Conservation (phyloP, 805 yeast species). For the Ogataea methanolica region DNA sequence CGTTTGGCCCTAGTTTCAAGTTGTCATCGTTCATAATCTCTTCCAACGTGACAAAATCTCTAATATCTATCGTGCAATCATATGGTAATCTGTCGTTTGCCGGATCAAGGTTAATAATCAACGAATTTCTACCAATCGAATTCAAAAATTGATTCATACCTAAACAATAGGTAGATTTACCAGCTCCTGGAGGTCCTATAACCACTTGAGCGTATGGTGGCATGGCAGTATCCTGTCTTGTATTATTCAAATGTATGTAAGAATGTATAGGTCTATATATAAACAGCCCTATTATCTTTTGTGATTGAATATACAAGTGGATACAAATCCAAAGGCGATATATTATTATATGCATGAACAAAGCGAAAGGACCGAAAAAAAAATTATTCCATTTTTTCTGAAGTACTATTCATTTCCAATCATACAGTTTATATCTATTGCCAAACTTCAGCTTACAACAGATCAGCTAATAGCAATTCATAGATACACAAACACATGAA, state of each 20-base stretch:
- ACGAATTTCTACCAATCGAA: slow-evolving; percentile 87
- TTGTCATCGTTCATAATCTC: slow-evolving; percentile 53
- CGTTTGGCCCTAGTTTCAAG: slow-evolving; percentile 59
- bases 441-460: too few species aligned
- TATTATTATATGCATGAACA: too few species aligned
- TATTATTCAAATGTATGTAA: neutral
- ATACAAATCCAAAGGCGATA: too few species aligned
- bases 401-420: neutral
- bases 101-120: slow-evolving; percentile 88
- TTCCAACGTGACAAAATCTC: slow-evolving; percentile 53
- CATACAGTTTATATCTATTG: too few species aligned
- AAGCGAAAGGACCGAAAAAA: neutral
- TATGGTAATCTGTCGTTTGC: slow-evolving; percentile 55
- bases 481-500: too few species aligned
- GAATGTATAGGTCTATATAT: neutral
- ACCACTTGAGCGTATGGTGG: slow-evolving; percentile 81
- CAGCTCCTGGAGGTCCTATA: slow-evolving; percentile 98
- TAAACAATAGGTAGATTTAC: slow-evolving; percentile 90
- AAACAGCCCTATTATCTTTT: too few species aligned
- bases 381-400: neutral
- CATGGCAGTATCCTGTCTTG: slow-evolving; percentile 27
- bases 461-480: too few species aligned
- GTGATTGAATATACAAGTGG: too few species aligned
- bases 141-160: slow-evolving; percentile 91
- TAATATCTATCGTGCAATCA: slow-evolving; percentile 49